Conservation (phyloP, 2,329 filamentous ascomycete genomes). For the Fusarium buharicum region DNA sequence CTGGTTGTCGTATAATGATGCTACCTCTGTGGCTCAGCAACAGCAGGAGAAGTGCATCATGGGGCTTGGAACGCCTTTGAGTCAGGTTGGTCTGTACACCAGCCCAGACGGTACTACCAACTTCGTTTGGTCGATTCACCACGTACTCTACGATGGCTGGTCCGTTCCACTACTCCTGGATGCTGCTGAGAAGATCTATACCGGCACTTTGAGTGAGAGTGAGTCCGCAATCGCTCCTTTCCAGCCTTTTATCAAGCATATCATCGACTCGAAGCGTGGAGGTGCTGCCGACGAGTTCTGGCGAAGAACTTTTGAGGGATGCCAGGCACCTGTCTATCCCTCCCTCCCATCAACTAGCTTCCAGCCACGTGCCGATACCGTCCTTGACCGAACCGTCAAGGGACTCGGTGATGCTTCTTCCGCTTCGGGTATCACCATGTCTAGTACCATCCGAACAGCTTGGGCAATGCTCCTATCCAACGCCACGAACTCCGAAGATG, state of each 20-base stretch:
- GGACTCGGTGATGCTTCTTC: too few relatives aligned
- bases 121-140: constrained; percentile 45
- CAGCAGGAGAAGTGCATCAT: constrained; percentile 9
- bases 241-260: constrained; percentile 17
- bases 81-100: constrained; percentile 4
- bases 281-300: constrained; percentile 1
- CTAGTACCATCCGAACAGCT: constrained; percentile 52
- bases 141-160: constrained; percentile 48
- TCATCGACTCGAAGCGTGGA: background rate
- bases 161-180: constrained; percentile 6
- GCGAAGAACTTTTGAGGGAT: background rate
- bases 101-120: background rate
- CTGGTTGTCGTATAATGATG: background rate
- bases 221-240: background rate
- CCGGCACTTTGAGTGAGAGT: background rate
- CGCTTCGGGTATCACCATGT: background rate
- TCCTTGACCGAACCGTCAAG: background rate
- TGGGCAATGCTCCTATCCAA: constrained; percentile 59
- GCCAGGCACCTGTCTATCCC: background rate
- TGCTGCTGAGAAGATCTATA: background rate
- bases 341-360: too few relatives aligned
- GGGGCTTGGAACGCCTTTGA: constrained; percentile 15
- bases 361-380: background rate
- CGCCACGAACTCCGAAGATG: constrained; percentile 53
- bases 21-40: constrained; percentile 8